Evolutionary conservation across 148 eudicot genomes (phyloP), one percentile per base, ranked within the genome.

Genomic region (Vaccinium darrowii): DNA sequence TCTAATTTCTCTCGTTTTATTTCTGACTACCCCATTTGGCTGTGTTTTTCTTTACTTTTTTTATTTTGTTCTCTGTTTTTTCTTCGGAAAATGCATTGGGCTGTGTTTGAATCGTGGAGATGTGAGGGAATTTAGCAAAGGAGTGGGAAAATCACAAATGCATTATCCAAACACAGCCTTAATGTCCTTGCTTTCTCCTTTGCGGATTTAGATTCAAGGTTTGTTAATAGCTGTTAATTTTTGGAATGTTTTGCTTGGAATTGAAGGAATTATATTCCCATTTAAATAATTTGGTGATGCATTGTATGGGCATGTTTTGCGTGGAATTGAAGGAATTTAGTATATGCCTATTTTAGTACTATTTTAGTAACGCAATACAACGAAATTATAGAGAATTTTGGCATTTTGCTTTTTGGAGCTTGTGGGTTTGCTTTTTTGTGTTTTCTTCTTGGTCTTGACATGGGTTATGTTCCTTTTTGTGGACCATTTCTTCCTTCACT

Each of bases 351-450:
- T 8, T 9, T 82, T 13, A 47, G 36, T 81, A 52, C 11, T 71
- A 4, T 14, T 47, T 50, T 23, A 1, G n/a, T 25, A 16, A 53
- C 3, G n/a, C 14, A 16, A 57, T 80, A 51, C 14, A 30, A 23
- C 49, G 75, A 63, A 56, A 10, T n/a, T 5, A 18, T 16, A n/a
- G 14, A 15, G 58, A 67, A 65, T 7, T 47, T 49, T 5, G 75
- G 39, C 74, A 81, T 43, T 81, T 67, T 65, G 76, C 84, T 43
- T 81, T 81, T 81, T 81, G 58, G n/a, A 63, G 57, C 83, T 81
- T 62, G 57, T 23, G 74, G n/a, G 76, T 50, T 82, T 23, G 54
- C 74, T 58, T 80, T 80, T 65, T 49, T 27, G 54, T 39, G 80
- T 43, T 76, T 43, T 14, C 47, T 60, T 63, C 5, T 7, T 75